Evolutionary conservation across 208 protist genomes (phyloP).

Genomic region (Naegleria gruberi): DNA sequence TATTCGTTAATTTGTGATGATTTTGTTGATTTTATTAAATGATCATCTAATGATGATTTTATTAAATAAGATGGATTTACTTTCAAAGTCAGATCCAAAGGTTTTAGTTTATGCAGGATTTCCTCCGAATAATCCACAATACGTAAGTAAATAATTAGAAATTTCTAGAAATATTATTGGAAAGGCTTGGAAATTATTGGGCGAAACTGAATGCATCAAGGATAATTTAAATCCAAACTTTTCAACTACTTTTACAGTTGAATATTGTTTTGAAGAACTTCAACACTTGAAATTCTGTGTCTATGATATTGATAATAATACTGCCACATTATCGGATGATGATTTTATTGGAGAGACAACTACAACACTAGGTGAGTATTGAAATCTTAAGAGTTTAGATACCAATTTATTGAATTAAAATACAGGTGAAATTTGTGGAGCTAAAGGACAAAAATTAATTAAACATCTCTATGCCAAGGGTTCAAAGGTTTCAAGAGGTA

Average conservation of each 20-base stretch:
- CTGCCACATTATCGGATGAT: neutral
- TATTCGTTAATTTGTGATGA: too few species aligned
- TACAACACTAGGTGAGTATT: neutral
- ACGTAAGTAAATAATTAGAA: neutral
- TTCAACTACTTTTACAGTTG: neutral
- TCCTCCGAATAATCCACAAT: neutral
- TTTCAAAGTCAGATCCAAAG: neutral
- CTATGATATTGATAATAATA: neutral
- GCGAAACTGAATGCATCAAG: neutral
- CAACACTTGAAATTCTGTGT: neutral
- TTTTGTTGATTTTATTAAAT: too few species aligned
- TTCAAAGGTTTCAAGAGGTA: neutral
- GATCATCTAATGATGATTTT: too few species aligned
- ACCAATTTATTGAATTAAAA: neutral
- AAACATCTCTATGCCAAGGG: neutral
- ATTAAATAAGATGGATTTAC: neutral
- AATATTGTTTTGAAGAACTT: conserved; percentile 10
- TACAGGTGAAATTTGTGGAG: neutral
- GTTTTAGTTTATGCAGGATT: neutral
- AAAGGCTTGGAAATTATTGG: neutral
- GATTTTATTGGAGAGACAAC: neutral
- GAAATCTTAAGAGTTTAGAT: too few species aligned
- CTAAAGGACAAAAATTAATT: neutral
- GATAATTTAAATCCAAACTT: conserved; percentile 3
- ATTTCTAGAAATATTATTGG: too few species aligned